These are phyloP conservation scores for Gyrodon lividus DNA, from an alignment of 768 basidiomycete species.

Conservation along the genomic window DNA sequence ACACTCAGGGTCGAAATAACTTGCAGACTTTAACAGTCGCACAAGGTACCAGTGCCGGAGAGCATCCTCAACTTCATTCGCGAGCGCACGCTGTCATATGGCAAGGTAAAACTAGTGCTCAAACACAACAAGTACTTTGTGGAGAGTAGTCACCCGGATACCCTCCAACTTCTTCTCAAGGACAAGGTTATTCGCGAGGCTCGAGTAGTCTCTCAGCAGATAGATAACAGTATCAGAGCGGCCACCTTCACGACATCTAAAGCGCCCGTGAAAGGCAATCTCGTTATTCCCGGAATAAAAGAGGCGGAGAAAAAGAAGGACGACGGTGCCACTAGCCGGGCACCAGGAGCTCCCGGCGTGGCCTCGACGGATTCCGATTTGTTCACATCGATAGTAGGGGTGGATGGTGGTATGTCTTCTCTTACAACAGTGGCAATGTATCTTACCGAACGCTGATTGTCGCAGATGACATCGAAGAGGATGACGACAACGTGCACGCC, in stretches of 20 bases:
- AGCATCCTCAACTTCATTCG: constrained; percentile 84
- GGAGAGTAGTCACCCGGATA: constrained; percentile 94
- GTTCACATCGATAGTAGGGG: constrained; percentile 94
- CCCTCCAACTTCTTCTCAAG: constrained; percentile 81
- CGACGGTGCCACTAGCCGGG: constrained; percentile 40
- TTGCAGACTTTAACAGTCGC: constrained; percentile 4
- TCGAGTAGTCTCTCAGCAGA: constrained; percentile 64
- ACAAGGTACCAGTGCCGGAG: constrained; percentile 88
- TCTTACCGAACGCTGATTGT: not conserved
- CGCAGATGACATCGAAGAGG: constrained; percentile 93
- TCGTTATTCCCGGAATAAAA: constrained; percentile 84
- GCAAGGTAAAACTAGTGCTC: constrained; percentile 96
- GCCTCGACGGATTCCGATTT: constrained; percentile 64
- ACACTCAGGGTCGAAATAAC: constrained; percentile 2
- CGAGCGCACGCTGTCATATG: constrained; percentile 92
- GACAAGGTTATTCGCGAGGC: constrained; percentile 85
- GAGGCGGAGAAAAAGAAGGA: constrained; percentile 73
- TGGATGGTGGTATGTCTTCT: constrained; percentile 69
- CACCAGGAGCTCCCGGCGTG: constrained; percentile 28
- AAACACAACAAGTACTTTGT: constrained; percentile 98
- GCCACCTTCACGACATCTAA: constrained; percentile 77
- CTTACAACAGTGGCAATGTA: not conserved
- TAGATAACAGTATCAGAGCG: constrained; percentile 75
- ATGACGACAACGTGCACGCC: constrained; percentile 95
- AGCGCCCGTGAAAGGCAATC: constrained; percentile 77